Evolutionary conservation across 306 rosid genomes (phyloP).

Genomic region (Vicia villosa): DNA sequence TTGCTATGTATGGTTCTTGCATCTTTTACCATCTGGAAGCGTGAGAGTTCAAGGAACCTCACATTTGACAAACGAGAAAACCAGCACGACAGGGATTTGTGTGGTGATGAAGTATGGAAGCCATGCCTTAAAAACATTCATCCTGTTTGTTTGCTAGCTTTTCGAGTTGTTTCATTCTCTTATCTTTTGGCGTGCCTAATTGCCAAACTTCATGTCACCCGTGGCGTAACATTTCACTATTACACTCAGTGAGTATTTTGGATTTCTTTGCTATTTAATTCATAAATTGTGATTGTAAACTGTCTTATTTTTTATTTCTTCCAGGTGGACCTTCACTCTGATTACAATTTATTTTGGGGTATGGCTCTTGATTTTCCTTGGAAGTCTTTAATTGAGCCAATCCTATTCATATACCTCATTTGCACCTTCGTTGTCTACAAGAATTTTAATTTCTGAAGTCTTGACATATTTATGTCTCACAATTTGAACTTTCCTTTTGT

Average conservation of each 20-base stretch:
- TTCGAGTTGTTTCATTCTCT: slow-evolving; percentile 55
- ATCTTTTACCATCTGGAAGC: slow-evolving; percentile 49
- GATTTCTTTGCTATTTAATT: not conserved
- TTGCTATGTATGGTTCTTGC: slow-evolving; percentile 51
- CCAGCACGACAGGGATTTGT: slow-evolving; percentile 38
- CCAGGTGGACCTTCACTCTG: slow-evolving; percentile 81
- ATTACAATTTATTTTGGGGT: slow-evolving; percentile 81
- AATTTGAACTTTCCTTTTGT: slow-evolving; percentile 40
- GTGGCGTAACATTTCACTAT: slow-evolving; percentile 51
- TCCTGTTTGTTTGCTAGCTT: slow-evolving; percentile 67
- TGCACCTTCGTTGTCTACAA: not conserved
- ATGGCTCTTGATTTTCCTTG: slow-evolving; percentile 36
- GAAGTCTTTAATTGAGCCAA: slow-evolving; percentile 23
- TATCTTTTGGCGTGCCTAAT: slow-evolving; percentile 51
- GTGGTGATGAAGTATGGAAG: slow-evolving; percentile 66
- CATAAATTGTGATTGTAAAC: not conserved
- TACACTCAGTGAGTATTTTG: slow-evolving; percentile 79
- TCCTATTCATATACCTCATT: slow-evolving; percentile 7
- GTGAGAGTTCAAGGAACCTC: slow-evolving; percentile 41
- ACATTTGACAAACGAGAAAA: slow-evolving; percentile 44
- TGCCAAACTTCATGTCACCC: slow-evolving; percentile 44
- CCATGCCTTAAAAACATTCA: slow-evolving; percentile 71
- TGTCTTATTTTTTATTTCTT: slow-evolving; percentile 39
- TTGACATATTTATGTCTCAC: slow-evolving; percentile 10
- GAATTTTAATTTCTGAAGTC: slow-evolving; percentile 11